Evolutionary conservation across 257 asterid genomes (phyloP), one percentile per base, ranked within the genome.

Genomic region (Primulina tabacum): DNA sequence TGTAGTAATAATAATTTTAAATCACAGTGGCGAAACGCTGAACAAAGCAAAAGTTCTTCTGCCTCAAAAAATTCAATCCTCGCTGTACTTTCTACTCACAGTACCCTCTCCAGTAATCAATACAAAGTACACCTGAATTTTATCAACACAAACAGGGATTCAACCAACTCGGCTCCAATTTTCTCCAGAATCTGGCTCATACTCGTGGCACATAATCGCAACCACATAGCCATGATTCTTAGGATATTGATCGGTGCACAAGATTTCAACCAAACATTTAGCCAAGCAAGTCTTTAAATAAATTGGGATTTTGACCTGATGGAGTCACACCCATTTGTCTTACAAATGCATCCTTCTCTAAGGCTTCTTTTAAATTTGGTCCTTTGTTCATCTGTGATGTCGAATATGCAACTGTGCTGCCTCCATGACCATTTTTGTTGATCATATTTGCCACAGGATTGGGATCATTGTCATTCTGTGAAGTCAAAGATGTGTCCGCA

Each of bases 311-410:
- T 86, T 89, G 93, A 76, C 90, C 85, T 21, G 95, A 76, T 57
- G 97, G 97, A 17, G 87, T 84, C 78, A 89, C 94, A 1, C 99
- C 99, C 87, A 94, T 57, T 74, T 94, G 99, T 79, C 99, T 88
- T 28, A 88, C 99, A 12, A 81, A 89, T 30, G 97, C 88, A 82
- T 94, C 99, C 82, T 88, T 94, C 66, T 84, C 92, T 81, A 94
- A 71, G 32, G 90, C 88, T 43, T 86, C 97, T 83, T 85, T 91
- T 74, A 75, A 66, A 71, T 81, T 91, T 1, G 88, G 95, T 20
- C 97, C 99, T 78, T 89, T 88, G 78, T 78, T 84, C 70, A 63
- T 28, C 53, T 75, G 87, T 40, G 76, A 77, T 37, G 78, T 21
- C n/a, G 76, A 53, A 57, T 80, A 52, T 32, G 65, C 75, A 28